Conservation (phyloP, 2,329 filamentous ascomycete genomes). For the Onygenales sp. region DNA sequence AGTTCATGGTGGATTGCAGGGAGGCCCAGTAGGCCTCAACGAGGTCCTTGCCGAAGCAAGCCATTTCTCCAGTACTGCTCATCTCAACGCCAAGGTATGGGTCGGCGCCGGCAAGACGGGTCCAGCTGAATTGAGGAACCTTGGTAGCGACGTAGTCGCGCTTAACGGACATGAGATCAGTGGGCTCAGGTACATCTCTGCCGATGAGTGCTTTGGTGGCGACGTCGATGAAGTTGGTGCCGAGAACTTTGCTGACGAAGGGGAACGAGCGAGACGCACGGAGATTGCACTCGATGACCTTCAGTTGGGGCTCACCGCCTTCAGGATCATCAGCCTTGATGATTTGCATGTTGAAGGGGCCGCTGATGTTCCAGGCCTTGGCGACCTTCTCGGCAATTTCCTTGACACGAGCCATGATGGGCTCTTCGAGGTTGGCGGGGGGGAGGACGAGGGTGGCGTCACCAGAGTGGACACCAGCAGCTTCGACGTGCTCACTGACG, state of each 20-base stretch:
- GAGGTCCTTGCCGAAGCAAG: constrained; percentile 93
- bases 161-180: constrained; percentile 80
- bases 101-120: constrained; percentile 89
- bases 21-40: constrained; percentile 97
- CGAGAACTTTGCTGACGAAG: constrained; percentile 94
- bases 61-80: constrained; percentile 94
- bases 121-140: constrained; percentile 98
- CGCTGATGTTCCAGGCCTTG: constrained; percentile 92
- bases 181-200: constrained; percentile 71
- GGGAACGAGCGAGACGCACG: constrained; percentile 96
- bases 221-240: constrained; percentile 91
- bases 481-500: constrained; percentile 90
- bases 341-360: constrained; percentile 99
- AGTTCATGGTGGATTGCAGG: constrained; percentile 97
- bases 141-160: constrained; percentile 93
- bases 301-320: constrained; percentile 66
- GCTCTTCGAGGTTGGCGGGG: constrained; percentile 66
- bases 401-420: constrained; percentile 78
- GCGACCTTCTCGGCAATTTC: constrained; percentile 94
- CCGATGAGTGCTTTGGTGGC: constrained; percentile 87
- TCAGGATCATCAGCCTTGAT: constrained; percentile 80
- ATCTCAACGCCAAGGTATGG: constrained; percentile 98
- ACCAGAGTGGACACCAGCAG: constrained; percentile 95
- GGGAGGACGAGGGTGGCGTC: constrained; percentile 92
- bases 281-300: constrained; percentile 97